Evolutionary conservation across 2,329 filamentous ascomycete species (phyloP).

Genomic region (Rutstroemia sydowiana): DNA sequence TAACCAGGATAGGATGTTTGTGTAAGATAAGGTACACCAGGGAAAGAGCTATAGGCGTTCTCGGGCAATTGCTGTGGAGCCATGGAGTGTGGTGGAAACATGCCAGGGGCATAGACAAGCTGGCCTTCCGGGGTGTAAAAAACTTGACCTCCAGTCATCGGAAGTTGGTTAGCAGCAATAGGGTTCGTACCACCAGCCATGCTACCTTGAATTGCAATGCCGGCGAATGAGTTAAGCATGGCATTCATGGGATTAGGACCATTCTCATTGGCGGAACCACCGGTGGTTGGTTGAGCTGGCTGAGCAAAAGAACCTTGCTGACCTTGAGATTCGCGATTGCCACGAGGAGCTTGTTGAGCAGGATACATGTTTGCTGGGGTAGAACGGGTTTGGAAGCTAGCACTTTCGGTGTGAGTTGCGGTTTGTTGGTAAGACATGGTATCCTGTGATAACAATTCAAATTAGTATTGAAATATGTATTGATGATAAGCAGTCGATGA

Average conservation of each 20-base stretch:
- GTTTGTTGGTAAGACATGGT: constrained; percentile 32
- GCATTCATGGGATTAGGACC: constrained; percentile 23
- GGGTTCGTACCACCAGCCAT: constrained; percentile 28
- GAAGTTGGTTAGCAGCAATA: constrained; percentile 25
- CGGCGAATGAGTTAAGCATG: constrained; percentile 27
- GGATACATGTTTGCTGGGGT: constrained; percentile 26
- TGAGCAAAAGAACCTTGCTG: constrained; percentile 22
- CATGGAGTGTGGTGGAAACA: constrained; percentile 28
- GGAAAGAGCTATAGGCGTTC: constrained; percentile 25
- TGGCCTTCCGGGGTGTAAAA: constrained; percentile 20
- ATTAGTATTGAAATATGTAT: constrained; percentile 12
- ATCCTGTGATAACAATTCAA: constrained; percentile 17
- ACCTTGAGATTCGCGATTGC: constrained; percentile 24
- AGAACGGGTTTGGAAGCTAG: constrained; percentile 20
- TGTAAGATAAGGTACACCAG: constrained; percentile 26
- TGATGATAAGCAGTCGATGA: constrained; percentile 3
- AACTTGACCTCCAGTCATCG: constrained; percentile 30
- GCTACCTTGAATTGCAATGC: constrained; percentile 28
- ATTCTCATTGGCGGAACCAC: constrained; percentile 12
- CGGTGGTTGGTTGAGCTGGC: constrained; percentile 11
- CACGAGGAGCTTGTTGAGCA: constrained; percentile 25
- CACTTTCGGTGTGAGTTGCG: constrained; percentile 21
- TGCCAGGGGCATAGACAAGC: constrained; percentile 20
- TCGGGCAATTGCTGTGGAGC: constrained; percentile 23
- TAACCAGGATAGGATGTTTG: constrained; percentile 29